Percentiles rank a stretch among this genome's conserved stretches.
These are phyloP conservation scores for Trichophaea hybrida DNA, from an alignment of 2,329 filamentous ascomycete species.

Conservation along the genomic window DNA sequence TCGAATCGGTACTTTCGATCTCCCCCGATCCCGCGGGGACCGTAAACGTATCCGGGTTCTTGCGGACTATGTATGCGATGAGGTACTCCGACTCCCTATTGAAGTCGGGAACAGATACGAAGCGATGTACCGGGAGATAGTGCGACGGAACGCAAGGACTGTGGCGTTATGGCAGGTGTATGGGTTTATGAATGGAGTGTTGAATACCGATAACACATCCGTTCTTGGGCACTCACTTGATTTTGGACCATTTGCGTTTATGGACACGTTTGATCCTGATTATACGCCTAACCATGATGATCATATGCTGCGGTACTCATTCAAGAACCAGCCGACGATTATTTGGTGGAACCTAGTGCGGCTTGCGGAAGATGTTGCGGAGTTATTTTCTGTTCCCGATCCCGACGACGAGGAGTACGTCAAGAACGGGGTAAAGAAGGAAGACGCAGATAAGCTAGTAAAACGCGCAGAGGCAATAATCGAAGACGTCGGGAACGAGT, in stretches of 20 bases:
- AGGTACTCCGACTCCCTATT: slow-evolving; percentile 52
- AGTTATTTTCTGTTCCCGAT: slow-evolving; percentile 65
- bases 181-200: slow-evolving; percentile 96
- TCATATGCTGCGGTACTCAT: slow-evolving; percentile 69
- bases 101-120: slow-evolving; percentile 73
- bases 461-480: slow-evolving; percentile 74
- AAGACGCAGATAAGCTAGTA: slow-evolving; percentile 56
- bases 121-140: slow-evolving; percentile 74
- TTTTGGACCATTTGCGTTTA: slow-evolving; percentile 92
- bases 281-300: slow-evolving; percentile 99
- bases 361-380: slow-evolving; percentile 75
- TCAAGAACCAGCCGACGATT: slow-evolving; percentile 84
- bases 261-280: slow-evolving; percentile 86
- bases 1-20: slow-evolving; percentile 86
- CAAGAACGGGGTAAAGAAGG: slow-evolving; percentile 50
- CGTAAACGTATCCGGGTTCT: slow-evolving; percentile 57
- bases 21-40: slow-evolving; percentile 71
- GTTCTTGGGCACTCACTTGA: slow-evolving; percentile 80
- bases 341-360: slow-evolving; percentile 98
- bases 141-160: slow-evolving; percentile 67
- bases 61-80: slow-evolving; percentile 70
- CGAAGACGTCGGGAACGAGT: slow-evolving; percentile 67
- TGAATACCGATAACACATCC: slow-evolving; percentile 97
- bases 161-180: slow-evolving; percentile 95
- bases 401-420: slow-evolving; percentile 57